Percentiles rank a stretch among this genome's conserved stretches.
Evolutionary conservation across 2,329 filamentous ascomycete genomes (phyloP).

Genomic region (Curvularia lunata): DNA sequence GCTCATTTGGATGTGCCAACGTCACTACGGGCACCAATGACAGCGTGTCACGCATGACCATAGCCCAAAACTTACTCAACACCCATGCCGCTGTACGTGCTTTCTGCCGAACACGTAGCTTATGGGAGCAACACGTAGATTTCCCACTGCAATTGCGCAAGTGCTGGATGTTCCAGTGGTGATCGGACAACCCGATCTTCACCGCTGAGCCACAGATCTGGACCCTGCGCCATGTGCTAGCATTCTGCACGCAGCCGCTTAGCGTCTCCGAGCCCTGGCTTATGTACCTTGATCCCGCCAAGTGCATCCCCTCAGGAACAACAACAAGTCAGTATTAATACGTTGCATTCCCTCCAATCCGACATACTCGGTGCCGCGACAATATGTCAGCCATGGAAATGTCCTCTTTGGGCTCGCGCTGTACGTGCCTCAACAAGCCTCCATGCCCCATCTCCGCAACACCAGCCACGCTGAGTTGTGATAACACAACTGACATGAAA

Average conservation of each 20-base stretch:
- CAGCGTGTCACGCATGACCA: constrained; percentile 7
- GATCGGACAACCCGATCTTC: constrained; percentile 13
- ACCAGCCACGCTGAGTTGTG: background rate
- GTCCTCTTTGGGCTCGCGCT: constrained; percentile 45
- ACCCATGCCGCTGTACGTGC: constrained; percentile 1
- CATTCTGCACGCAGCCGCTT: constrained; percentile 25
- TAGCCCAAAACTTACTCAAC: constrained; percentile 1
- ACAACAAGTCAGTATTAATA: constrained; percentile 22
- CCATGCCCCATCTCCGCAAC: background rate
- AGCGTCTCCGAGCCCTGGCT: constrained; percentile 25
- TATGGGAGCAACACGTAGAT: constrained; percentile 7
- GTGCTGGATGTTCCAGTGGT: constrained; percentile 4
- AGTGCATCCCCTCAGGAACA: constrained; percentile 17
- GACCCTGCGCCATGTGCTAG: constrained; percentile 29
- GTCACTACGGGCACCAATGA: background rate
- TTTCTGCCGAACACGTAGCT: constrained; percentile 5
- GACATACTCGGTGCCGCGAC: constrained; percentile 16
- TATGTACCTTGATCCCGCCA: constrained; percentile 9
- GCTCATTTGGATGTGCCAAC: background rate
- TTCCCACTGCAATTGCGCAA: constrained; percentile 7
- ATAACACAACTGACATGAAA: constrained; percentile 7
- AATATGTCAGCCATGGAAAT: constrained; percentile 44
- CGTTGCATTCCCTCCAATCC: constrained; percentile 4
- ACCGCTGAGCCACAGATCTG: constrained; percentile 22
- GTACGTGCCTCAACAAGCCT: constrained; percentile 25